Base-by-base conservation (phyloP, 495 filamentous ascomycete species). In the Melanomma pulvis-pyrius region DNA sequence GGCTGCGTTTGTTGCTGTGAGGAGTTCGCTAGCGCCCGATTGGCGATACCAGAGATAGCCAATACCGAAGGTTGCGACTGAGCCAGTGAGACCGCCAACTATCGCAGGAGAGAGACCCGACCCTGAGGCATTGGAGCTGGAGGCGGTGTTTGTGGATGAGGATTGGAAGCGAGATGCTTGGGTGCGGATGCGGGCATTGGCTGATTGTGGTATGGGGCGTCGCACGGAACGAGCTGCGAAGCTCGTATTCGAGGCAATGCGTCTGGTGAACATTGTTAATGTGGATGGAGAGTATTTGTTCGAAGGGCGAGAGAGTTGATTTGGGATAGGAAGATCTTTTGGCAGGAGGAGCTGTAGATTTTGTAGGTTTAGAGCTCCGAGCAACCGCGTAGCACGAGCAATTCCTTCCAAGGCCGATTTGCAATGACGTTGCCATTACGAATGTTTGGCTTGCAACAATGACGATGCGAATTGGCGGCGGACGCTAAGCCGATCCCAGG, bases 21-120 rank as follows among this genome's bases (percentile, higher is more conserved):
- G 75, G 25, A 83, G 69, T 0, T 78, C 84, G 75, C 81, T 83
- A 22, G 82, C 83, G 6, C 86, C 83, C n/a, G 86, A 87, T 74
- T 82, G 78, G 24, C 82, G 79, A 74, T 88, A 88, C 73, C 72
- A 82, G 36, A 58, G 55, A 74, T 86, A 83, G 46, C 80, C 81
- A 19, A 81, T 79, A 0, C 78, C 47, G 47, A 83, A 79, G 32
- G 82, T 83, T 1, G 81, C 73, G n/a, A 79, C 72, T 29, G 82
- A 84, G 13, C 84, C 81, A 15, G 78, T 77, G 39, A 85, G 41
- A 36, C 80, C 82, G 0, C 83, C 82, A 30, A 77, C 61, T 2
- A 80, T 46, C 9, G 76, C 75, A 4, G 61, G 62, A 17, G 59
- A 61, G 11, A 29, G 36, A 15, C 39, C 13, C 46, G 51, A 56